Percentiles rank a stretch among this genome's conserved stretches.
phyloP scores from a whole-genome alignment of 345 rosid genomes.

The Populus tremula region DNA sequence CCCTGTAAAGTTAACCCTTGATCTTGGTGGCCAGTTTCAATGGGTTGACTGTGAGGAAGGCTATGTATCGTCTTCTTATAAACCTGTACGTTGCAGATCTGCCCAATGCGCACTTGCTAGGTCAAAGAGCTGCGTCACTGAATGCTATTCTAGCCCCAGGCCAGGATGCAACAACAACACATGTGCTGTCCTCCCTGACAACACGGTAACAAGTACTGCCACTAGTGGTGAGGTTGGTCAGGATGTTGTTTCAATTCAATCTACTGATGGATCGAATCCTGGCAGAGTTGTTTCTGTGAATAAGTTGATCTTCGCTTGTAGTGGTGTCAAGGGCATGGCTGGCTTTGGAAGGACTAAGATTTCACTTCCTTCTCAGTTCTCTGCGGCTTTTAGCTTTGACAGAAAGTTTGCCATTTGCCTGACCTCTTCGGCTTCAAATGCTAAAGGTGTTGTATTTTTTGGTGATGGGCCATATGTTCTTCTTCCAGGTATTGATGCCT shows the following conservation, averaged over 20 bases:
- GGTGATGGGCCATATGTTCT: conserved; percentile 22
- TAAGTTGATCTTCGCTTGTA: conserved; percentile 9
- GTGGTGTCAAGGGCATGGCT: conserved; percentile 15
- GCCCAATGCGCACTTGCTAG: conserved; percentile 21
- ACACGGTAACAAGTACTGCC: not conserved
- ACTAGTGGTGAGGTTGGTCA: conserved; percentile 9
- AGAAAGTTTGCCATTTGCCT: conserved; percentile 26
- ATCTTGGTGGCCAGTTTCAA: conserved; percentile 18
- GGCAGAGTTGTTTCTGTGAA: not conserved
- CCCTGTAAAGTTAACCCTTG: conserved; percentile 11
- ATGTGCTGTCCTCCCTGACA: not conserved
- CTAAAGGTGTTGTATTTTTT: conserved; percentile 20
- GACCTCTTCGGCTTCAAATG: conserved; percentile 5
- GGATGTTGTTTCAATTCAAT: conserved; percentile 16
- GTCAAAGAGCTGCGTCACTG: not conserved
- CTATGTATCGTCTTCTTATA: conserved; percentile 13
- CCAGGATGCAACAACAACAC: conserved; percentile 10
- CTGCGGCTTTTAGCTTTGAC: conserved; percentile 17
- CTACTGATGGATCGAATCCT: conserved; percentile 17
- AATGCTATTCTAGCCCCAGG: conserved; percentile 7
- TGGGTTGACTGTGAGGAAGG: conserved; percentile 19
- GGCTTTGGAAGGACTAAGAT: conserved; percentile 16
- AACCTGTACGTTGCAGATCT: conserved; percentile 15
- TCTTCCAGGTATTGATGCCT: conserved; percentile 9
- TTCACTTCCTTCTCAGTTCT: conserved; percentile 20